Conservation (phyloP, 768 basidiomycete species). For the Saitozyma sp. region DNA sequence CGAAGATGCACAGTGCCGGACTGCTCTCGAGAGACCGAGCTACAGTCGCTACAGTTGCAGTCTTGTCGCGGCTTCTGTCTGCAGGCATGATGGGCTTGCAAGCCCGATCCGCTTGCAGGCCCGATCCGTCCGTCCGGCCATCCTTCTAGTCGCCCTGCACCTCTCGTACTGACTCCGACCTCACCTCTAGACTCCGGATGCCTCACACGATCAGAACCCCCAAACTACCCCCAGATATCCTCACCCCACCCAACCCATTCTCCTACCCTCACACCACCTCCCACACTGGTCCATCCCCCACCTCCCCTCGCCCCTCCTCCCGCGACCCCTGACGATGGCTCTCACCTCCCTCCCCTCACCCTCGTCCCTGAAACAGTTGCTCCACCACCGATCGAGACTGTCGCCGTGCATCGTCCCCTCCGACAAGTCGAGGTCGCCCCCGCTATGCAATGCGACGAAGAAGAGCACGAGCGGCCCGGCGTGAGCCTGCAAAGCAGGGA, state of each 20-base stretch:
- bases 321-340: constrained; percentile 23
- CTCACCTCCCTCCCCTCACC: constrained; percentile 25
- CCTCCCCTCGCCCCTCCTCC: constrained; percentile 18
- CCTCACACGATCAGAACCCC: no score
- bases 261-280: constrained; percentile 17
- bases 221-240: no score
- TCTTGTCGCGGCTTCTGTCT: no score
- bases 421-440: constrained; percentile 28
- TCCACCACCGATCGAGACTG: constrained; percentile 43
- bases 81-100: no score
- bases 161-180: no score
- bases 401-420: constrained; percentile 27
- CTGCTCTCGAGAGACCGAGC: no score
- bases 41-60: no score
- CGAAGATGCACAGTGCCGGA: no score
- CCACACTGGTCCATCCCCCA: constrained; percentile 34
- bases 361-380: constrained; percentile 32
- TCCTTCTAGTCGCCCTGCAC: no score
- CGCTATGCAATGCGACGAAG: constrained; percentile 31
- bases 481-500: constrained; percentile 32
- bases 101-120: no score
- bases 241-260: not conserved
- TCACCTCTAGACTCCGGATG: no score
- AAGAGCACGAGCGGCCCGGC: constrained; percentile 38
- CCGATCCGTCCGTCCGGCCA: no score